A percentile compares a stretch with the other conserved stretches of the same genome.
phyloP scores from a whole-genome alignment of 306 rosid genomes.

The Malus orientalis region DNA sequence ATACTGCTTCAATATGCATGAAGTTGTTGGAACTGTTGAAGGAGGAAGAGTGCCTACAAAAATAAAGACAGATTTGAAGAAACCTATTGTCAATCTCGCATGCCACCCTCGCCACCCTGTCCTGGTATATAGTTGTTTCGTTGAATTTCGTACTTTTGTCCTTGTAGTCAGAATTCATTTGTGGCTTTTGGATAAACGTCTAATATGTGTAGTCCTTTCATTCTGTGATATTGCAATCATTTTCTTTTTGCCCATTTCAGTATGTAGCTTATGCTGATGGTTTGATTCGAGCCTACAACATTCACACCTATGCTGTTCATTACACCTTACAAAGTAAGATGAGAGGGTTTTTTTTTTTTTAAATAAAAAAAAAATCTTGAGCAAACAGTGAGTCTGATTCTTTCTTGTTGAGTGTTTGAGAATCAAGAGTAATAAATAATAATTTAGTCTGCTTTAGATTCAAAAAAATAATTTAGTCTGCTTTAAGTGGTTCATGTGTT shows the following conservation, averaged over 20 bases:
- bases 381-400: background rate
- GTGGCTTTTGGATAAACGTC: constrained; percentile 7
- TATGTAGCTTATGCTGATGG: constrained; percentile 97
- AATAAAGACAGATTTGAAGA: constrained; percentile 94
- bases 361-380: background rate
- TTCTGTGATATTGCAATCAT: constrained; percentile 15
- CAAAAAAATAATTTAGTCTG: background rate
- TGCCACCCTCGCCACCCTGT: constrained; percentile 99
- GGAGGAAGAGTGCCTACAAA: constrained; percentile 95
- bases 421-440: background rate
- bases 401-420: constrained; percentile 19
- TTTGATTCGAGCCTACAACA: constrained; percentile 89
- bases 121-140: constrained; percentile 38
- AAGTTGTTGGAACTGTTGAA: constrained; percentile 98
- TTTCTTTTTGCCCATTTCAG: constrained; percentile 36
- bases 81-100: constrained; percentile 91
- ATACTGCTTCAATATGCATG: constrained; percentile 27
- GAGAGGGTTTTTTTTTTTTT: background rate
- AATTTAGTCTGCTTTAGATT: constrained; percentile 4
- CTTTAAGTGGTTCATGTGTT: constrained; percentile 6
- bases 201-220: constrained; percentile 1
- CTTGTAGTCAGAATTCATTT: background rate
- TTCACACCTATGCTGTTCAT: constrained; percentile 88
- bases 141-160: constrained; percentile 7
- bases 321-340: constrained; percentile 90